Percentiles rank a stretch among this genome's conserved stretches.
These are phyloP conservation scores for Ophiostoma sp. DNA, from an alignment of 2,329 filamentous ascomycete genomes.

Conservation along the genomic window DNA sequence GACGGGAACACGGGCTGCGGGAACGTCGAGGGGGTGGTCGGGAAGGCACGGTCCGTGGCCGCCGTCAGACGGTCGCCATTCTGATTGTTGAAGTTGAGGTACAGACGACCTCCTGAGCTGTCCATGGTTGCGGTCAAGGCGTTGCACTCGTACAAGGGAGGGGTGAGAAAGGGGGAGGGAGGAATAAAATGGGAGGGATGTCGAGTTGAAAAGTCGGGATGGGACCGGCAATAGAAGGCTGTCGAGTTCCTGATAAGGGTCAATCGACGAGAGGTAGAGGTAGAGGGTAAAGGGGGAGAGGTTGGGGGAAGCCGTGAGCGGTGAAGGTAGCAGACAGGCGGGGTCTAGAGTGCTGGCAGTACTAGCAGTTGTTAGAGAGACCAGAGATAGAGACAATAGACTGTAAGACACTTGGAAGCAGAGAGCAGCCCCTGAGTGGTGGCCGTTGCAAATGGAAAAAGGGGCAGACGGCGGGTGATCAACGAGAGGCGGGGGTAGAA, in stretches of 20 bases:
- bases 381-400: background rate
- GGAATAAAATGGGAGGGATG: background rate
- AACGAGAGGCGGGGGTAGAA: constrained; percentile 8
- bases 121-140: constrained; percentile 42
- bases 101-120: constrained; percentile 55
- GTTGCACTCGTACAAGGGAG: background rate
- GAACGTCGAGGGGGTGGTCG: constrained; percentile 90
- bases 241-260: background rate
- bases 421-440: constrained; percentile 1
- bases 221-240: background rate
- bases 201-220: background rate
- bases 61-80: constrained; percentile 55
- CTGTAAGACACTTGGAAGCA: background rate
- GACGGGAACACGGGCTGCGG: constrained; percentile 73
- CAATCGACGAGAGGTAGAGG: background rate
- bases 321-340: constrained; percentile 14
- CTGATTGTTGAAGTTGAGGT: constrained; percentile 58
- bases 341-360: constrained; percentile 8
- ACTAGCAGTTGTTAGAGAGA: constrained; percentile 8
- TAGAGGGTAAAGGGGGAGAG: constrained; percentile 11
- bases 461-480: constrained; percentile 10
- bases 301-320: constrained; percentile 10
- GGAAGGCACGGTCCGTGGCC: constrained; percentile 61
- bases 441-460: constrained; percentile 13
- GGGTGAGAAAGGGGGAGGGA: background rate